A percentile compares a stretch with the other conserved stretches of the same genome.
Conservation (phyloP, 345 rosid genomes). For the Salix purpurea region DNA sequence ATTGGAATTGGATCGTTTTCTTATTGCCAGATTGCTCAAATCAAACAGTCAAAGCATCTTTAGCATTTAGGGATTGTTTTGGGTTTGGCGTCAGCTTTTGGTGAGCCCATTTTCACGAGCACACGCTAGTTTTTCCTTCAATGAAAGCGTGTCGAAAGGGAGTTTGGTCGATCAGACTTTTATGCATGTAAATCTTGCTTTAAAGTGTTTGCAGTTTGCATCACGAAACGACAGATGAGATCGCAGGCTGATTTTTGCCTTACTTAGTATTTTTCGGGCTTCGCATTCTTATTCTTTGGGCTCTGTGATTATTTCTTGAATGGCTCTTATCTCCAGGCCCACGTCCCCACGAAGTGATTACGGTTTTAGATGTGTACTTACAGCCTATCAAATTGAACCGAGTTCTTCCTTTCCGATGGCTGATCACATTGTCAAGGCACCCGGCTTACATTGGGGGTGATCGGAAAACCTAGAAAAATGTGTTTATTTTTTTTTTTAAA, state of each 20-base stretch:
- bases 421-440: too few species aligned
- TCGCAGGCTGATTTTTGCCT: neutral
- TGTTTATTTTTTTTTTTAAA: too few species aligned
- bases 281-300: neutral
- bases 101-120: neutral
- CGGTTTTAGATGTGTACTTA: neutral
- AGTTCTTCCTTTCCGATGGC: too few species aligned
- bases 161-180: neutral
- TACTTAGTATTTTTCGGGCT: neutral
- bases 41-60: conserved; percentile 15
- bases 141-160: neutral
- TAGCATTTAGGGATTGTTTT: conserved; percentile 10
- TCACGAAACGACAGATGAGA: neutral
- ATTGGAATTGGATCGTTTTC: conserved; percentile 19
- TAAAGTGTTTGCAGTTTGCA: neutral
- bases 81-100: neutral
- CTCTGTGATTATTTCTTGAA: neutral
- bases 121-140: neutral
- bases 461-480: too few species aligned
- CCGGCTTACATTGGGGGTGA: too few species aligned
- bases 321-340: neutral
- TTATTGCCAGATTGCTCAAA: conserved; percentile 13
- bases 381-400: neutral
- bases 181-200: neutral
- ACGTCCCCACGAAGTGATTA: neutral